Conservation (phyloP, 192 early-diverging fungal species). For the Lunasporangiospora selenospora region DNA sequence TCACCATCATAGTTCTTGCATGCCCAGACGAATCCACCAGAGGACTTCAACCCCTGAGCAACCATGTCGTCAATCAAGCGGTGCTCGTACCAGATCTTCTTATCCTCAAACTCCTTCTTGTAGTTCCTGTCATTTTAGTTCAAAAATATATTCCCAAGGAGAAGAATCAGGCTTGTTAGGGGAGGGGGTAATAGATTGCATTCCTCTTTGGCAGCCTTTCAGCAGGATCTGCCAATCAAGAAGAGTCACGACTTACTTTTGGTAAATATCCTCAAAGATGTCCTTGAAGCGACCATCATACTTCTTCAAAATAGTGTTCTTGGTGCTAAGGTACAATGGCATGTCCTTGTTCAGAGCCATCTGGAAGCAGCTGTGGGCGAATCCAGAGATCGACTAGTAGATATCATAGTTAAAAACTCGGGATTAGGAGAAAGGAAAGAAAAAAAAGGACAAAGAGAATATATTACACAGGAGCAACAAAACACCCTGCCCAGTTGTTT, state of each 20-base stretch:
- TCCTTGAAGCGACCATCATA: constrained; percentile 99
- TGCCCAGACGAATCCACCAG: constrained; percentile 92
- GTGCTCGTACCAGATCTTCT: constrained; percentile 97
- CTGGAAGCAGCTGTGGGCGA: constrained; percentile 95
- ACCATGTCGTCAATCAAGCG: constrained; percentile 99
- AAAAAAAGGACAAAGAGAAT: neutral
- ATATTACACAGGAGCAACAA: neutral
- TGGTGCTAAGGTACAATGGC: constrained; percentile 97
- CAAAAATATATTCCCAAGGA: neutral
- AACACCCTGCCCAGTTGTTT: neutral
- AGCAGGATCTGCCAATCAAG: no score
- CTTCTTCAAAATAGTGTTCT: constrained; percentile 97
- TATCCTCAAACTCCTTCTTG: constrained; percentile 79
- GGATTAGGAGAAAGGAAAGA: neutral
- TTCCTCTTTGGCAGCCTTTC: no score
- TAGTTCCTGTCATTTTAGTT: constrained; percentile 60
- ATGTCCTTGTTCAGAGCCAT: constrained; percentile 89
- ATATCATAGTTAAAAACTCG: neutral
- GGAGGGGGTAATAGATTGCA: no score
- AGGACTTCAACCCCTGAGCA: constrained; percentile 93
- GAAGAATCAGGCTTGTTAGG: no score
- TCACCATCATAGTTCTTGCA: constrained; percentile 97
- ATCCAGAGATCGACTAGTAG: constrained; percentile 82
- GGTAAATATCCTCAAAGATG: constrained; percentile 93
- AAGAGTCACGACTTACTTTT: constrained; percentile 60